Conservation (phyloP, 768 basidiomycete species). For the Naganishia randhawae region DNA sequence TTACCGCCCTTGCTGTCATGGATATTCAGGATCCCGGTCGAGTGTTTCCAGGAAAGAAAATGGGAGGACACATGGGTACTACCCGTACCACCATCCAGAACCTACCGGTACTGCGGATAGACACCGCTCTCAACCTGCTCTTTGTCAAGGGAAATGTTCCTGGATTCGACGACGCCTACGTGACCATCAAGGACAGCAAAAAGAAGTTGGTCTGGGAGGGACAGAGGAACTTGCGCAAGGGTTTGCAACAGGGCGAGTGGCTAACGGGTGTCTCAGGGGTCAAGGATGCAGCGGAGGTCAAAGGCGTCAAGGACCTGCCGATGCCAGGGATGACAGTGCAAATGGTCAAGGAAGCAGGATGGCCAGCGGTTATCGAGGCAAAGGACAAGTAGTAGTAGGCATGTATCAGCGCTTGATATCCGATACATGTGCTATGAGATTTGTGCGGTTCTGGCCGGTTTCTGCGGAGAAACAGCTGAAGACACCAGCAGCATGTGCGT, state of each 20-base stretch:
- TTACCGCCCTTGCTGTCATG: background rate
- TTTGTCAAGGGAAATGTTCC: constrained; percentile 90
- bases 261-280: constrained; percentile 14
- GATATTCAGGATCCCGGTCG: constrained; percentile 79
- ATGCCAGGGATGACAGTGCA: constrained; percentile 21
- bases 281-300: background rate
- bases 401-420: background rate
- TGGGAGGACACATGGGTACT: constrained; percentile 90
- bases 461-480: too few species aligned
- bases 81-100: constrained; percentile 79
- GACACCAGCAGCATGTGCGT: too few species aligned
- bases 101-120: constrained; percentile 80
- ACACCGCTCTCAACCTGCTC: constrained; percentile 76
- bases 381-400: background rate
- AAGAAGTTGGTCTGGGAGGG: constrained; percentile 75
- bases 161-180: constrained; percentile 80
- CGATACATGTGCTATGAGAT: too few species aligned
- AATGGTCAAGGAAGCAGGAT: constrained; percentile 15
- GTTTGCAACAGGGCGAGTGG: constrained; percentile 42
- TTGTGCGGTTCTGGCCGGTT: too few species aligned
- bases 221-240: constrained; percentile 55
- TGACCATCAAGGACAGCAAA: constrained; percentile 81
- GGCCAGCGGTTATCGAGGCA: constrained; percentile 19
- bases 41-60: constrained; percentile 95
- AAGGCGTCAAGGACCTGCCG: constrained; percentile 16